Percentiles rank a stretch among this genome's conserved stretches.
Evolutionary conservation across 1,284 basidiomycete species (phyloP).

Genomic region (Ustilago lituana): DNA sequence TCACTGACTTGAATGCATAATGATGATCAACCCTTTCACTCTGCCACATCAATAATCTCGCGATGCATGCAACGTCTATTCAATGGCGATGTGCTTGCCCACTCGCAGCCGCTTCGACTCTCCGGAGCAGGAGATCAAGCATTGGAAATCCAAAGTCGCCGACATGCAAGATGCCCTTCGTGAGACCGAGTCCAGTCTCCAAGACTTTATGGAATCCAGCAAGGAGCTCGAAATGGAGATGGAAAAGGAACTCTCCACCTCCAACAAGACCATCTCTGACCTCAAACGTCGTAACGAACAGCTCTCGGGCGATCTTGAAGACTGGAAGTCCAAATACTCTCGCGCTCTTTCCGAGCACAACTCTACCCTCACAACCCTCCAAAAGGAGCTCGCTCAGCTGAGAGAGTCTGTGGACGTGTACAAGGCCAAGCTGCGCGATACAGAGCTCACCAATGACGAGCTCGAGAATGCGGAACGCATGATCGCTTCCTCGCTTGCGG

Average conservation of each 20-base stretch:
- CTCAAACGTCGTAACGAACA: conserved; percentile 55
- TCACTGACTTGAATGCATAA: too few relatives aligned
- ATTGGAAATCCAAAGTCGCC: conserved; percentile 59
- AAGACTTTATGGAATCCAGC: conserved; percentile 62
- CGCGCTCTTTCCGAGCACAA: conserved; percentile 60
- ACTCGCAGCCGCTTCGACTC: conserved; percentile 45
- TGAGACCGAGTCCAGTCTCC: conserved; percentile 56
- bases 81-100: not conserved
- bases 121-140: conserved; percentile 56
- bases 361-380: conserved; percentile 51
- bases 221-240: conserved; percentile 65
- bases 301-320: conserved; percentile 56
- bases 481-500: conserved; percentile 87
- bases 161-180: conserved; percentile 59
- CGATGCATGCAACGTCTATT: too few relatives aligned
- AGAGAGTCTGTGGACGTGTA: conserved; percentile 61
- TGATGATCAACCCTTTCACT: too few relatives aligned
- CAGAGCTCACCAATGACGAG: conserved; percentile 66
- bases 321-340: conserved; percentile 65
- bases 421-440: conserved; percentile 63
- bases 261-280: conserved; percentile 46
- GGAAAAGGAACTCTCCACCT: conserved; percentile 59
- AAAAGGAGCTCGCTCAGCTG: conserved; percentile 54
- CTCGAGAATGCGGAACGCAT: conserved; percentile 71
- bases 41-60: too few relatives aligned